A percentile compares a stretch with the other conserved stretches of the same genome.
Evolutionary conservation across 2,329 filamentous ascomycete genomes (phyloP).

Genomic region (Rasamsonia emersonii): DNA sequence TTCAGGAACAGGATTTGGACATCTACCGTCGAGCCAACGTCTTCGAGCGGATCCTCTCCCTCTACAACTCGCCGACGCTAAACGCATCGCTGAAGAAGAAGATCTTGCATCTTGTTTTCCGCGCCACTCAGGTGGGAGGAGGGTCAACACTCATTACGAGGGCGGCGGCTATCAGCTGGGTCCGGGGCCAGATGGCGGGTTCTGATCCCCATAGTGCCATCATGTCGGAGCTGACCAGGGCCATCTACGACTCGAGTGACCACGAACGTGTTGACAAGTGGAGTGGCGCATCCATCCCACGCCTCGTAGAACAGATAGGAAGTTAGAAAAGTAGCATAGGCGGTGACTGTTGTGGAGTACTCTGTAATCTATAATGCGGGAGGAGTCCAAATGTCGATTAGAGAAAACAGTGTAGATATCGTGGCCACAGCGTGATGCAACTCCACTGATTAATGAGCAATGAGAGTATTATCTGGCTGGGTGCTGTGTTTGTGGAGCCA

Average conservation of each 20-base stretch:
- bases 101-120: conserved; percentile 54
- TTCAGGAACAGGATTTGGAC: conserved; percentile 33
- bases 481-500: no score
- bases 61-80: conserved; percentile 60
- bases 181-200: conserved; percentile 51
- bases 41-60: conserved; percentile 65
- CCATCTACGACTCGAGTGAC: conserved; percentile 59
- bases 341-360: no score
- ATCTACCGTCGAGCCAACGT: conserved; percentile 50
- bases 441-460: no score
- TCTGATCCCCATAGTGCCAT: conserved; percentile 37
- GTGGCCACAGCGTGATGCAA: no score
- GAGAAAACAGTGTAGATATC: no score
- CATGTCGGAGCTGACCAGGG: conserved; percentile 48
- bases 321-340: conserved; percentile 8
- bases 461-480: no score
- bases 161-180: conserved; percentile 66
- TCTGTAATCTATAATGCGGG: no score
- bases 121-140: conserved; percentile 60
- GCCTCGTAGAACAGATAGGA: conserved; percentile 19
- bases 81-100: conserved; percentile 52
- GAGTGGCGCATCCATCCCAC: conserved; percentile 47
- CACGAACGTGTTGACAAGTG: conserved; percentile 56
- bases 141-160: conserved; percentile 75
- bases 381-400: no score